These are phyloP conservation scores for Lactarius sp. DNA, from an alignment of 768 basidiomycete genomes.

Conservation along the genomic window DNA sequence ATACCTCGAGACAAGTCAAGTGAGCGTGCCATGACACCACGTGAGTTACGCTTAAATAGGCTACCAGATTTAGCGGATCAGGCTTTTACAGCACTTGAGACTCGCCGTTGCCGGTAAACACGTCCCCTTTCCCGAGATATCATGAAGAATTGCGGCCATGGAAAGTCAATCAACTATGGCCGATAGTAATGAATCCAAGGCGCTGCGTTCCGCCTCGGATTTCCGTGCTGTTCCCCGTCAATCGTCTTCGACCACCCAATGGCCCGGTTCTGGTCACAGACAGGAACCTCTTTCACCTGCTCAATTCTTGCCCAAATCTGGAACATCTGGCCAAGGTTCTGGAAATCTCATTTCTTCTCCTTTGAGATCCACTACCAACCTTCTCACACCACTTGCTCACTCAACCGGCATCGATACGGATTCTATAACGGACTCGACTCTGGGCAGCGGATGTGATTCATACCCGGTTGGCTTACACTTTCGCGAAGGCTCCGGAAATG, in stretches of 20 bases:
- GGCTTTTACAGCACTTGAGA: background rate
- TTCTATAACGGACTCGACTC: constrained; percentile 5
- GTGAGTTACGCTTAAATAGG: background rate
- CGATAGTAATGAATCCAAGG: background rate
- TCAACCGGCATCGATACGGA: background rate
- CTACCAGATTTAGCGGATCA: constrained; percentile 4
- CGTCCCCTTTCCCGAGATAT: background rate
- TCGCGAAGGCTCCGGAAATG: constrained; percentile 26
- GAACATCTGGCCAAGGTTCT: background rate
- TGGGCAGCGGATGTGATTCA: background rate
- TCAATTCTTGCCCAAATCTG: background rate
- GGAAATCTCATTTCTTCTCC: background rate
- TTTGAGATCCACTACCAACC: background rate
- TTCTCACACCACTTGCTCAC: constrained; percentile 1
- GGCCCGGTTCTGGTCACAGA: background rate
- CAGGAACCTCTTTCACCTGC: constrained; percentile 1
- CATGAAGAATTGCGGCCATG: constrained; percentile 6
- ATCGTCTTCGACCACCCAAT: background rate
- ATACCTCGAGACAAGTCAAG: background rate
- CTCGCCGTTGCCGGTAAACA: background rate
- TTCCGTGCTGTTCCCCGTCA: background rate
- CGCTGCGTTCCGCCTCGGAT: background rate
- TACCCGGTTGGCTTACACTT: constrained; percentile 18
- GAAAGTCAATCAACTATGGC: background rate
- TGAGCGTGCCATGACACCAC: background rate